phyloP scores from a whole-genome alignment of 1,284 basidiomycete genomes.

The Gomphus bonarii region DNA sequence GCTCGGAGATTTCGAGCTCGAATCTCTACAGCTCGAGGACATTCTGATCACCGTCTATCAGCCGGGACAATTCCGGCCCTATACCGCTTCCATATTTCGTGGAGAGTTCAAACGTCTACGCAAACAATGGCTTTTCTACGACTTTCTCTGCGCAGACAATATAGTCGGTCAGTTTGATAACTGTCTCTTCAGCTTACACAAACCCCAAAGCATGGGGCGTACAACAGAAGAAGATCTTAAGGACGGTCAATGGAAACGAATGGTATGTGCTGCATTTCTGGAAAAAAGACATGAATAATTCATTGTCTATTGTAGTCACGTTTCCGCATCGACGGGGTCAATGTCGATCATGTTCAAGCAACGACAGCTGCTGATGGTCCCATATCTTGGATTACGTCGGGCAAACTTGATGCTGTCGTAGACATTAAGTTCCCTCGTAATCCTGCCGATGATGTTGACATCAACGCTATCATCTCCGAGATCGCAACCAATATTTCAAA shows the following conservation, averaged over 20 bases:
- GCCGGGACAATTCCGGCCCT: constrained; percentile 86
- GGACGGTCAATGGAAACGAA: constrained; percentile 77
- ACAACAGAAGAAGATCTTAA: constrained; percentile 77
- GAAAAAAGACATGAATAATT: background rate
- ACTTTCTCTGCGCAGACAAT: constrained; percentile 83
- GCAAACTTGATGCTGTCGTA: constrained; percentile 92
- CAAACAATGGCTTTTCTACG: constrained; percentile 95
- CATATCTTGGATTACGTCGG: constrained; percentile 94
- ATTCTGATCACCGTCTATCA: constrained; percentile 93
- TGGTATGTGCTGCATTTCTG: constrained; percentile 46
- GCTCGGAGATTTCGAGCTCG: constrained; percentile 88
- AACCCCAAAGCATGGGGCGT: constrained; percentile 90
- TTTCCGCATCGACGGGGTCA: constrained; percentile 93
- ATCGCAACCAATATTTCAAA: constrained; percentile 76
- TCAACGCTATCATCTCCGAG: constrained; percentile 85
- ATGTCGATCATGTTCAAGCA: constrained; percentile 91
- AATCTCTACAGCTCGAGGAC: constrained; percentile 85
- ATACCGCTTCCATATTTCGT: constrained; percentile 91
- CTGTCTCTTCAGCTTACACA: constrained; percentile 93
- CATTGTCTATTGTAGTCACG: constrained; percentile 51
- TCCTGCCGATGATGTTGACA: constrained; percentile 60
- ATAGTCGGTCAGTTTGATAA: constrained; percentile 98
- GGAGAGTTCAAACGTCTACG: constrained; percentile 82
- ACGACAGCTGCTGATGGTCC: constrained; percentile 79
- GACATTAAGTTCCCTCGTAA: constrained; percentile 96